phyloP scores from a whole-genome alignment of 768 basidiomycete species.

The Butyriboletus loyo region DNA sequence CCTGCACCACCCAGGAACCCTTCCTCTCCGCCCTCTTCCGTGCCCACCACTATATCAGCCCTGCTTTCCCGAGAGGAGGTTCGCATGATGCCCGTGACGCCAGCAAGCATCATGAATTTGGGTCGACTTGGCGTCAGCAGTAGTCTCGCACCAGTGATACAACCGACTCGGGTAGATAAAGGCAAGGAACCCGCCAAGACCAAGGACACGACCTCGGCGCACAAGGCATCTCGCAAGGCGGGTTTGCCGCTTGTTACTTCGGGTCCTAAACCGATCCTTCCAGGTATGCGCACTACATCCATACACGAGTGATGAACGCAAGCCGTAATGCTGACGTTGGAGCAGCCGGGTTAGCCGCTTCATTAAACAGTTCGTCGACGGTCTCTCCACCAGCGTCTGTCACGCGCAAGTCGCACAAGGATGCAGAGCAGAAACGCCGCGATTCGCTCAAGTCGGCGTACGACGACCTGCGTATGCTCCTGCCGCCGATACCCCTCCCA shows the following conservation, averaged over 20 bases:
- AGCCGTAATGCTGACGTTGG: conserved; percentile 1
- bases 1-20: conserved; percentile 53
- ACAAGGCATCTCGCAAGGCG: conserved; percentile 28
- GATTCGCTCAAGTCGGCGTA: conserved; percentile 95
- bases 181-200: conserved; percentile 29
- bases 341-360: conserved; percentile 34
- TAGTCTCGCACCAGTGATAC: conserved; percentile 35
- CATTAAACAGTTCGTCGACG: conserved; percentile 24
- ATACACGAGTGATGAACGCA: background rate
- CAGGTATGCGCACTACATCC: conserved; percentile 42
- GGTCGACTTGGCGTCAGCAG: conserved; percentile 56
- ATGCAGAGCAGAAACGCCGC: conserved; percentile 94
- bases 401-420: conserved; percentile 87
- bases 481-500: conserved; percentile 86
- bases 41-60: background rate
- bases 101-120: conserved; percentile 91
- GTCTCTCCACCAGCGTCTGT: conserved; percentile 40
- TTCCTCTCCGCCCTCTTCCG: conserved; percentile 15
- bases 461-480: conserved; percentile 74
- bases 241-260: conserved; percentile 44
- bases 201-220: conserved; percentile 23
- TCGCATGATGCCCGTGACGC: conserved; percentile 76
- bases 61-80: conserved; percentile 15
- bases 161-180: conserved; percentile 20
- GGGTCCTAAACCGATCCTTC: conserved; percentile 68